Evolutionary conservation across 2,329 filamentous ascomycete genomes (phyloP), one percentile per base, ranked within the genome.

Genomic region (Fusarium vanettenii): DNA sequence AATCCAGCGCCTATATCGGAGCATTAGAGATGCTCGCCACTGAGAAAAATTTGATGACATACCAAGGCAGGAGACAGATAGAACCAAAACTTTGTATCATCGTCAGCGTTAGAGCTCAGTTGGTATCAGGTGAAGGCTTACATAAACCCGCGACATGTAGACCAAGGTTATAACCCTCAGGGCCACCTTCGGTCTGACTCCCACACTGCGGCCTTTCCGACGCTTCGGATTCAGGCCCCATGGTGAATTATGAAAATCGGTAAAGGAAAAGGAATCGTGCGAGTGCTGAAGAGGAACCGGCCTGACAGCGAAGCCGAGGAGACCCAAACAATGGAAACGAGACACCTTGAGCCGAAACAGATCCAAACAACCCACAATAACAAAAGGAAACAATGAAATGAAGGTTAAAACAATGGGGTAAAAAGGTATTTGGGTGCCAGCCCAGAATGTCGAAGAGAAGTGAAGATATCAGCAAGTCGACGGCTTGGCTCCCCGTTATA

Each of bases 1-100:
- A 89, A 89, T 3, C 87, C 87, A 72, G 86, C 86, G 31, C 87
- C 85, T 82, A 25, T 9, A 5, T 33, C 1, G 6, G 31, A 8
- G 2, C n/a, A 67, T 75, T 57, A 69, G 48, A 29, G 6, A 25
- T 18, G 3, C 3, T 5, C 10, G 9, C 16, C 20, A 31, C 3
- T 29, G 35, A 16, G 43, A 6, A 14, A 27, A 14, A 4, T 0
- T 9, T 5, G 0, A 0, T 6, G 9, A 3, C 66, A 16, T 70
- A 81, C 80, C 80, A 0, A 81, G 50, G 14, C 73, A 71, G 8
- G 80, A 82, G 6, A 78, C 77, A 11, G 56, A 16, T 22, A 82
- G 41, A 2, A 82, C 80, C 16, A 81, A 57, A 52, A 82, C 80
- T 81, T 5, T 1, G 3, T n/a, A 52, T 20, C 0, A 14, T 31